Conservation (phyloP, 169 alveolate species). For the Hepatocystis sp. region DNA sequence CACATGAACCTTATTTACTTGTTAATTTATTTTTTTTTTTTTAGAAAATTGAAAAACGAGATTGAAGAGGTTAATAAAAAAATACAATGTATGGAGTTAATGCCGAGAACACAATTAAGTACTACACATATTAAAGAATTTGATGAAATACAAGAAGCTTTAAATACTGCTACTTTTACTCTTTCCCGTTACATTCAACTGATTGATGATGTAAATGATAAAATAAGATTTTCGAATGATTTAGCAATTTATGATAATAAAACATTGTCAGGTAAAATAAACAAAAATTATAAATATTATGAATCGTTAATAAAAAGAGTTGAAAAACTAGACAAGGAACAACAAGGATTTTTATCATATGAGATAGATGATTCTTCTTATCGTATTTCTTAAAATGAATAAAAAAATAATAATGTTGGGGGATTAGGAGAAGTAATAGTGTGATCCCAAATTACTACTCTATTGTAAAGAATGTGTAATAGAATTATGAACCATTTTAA, state of each 20-base stretch:
- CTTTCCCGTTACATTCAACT: slow-evolving; percentile 41
- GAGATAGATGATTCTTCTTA: neutral
- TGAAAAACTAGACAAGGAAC: neutral
- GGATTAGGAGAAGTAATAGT: no score
- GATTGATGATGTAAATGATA: slow-evolving; percentile 54
- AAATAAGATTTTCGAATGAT: slow-evolving; percentile 64
- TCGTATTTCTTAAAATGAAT: neutral
- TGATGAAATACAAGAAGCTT: slow-evolving; percentile 22
- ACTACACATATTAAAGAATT: slow-evolving; percentile 23
- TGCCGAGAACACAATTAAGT: slow-evolving; percentile 13
- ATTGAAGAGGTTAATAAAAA: slow-evolving; percentile 13
- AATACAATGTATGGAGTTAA: slow-evolving; percentile 8
- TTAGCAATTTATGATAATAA: slow-evolving; percentile 15
- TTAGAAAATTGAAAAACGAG: slow-evolving; percentile 15
- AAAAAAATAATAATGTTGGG: neutral
- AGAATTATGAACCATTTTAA: no score
- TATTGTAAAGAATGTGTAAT: no score
- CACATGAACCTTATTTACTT: neutral
- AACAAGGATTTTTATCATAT: neutral
- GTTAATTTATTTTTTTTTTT: slow-evolving; percentile 2
- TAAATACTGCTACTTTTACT: slow-evolving; percentile 31
- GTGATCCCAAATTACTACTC: no score
- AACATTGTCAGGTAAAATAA: slow-evolving; percentile 12
- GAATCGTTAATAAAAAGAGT: slow-evolving; percentile 13
- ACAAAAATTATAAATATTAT: slow-evolving; percentile 9